A percentile compares a stretch with the other conserved stretches of the same genome.
These are phyloP conservation scores for Amaranthus tricolor DNA, from an alignment of 179 eudicot genomes.

Conservation along the genomic window DNA sequence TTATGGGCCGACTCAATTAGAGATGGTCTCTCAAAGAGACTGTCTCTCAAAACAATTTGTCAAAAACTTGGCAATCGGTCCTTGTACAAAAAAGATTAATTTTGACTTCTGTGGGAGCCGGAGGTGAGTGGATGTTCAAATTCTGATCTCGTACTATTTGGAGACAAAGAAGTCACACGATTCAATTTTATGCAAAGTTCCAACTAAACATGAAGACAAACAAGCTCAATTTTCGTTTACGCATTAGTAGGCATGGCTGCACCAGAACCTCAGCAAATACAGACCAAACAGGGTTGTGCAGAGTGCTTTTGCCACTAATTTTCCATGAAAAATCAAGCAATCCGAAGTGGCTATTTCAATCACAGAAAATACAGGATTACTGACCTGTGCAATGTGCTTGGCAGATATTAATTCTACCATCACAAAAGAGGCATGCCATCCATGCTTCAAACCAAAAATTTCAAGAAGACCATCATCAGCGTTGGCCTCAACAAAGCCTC, in stretches of 20 bases:
- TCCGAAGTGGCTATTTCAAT: neutral
- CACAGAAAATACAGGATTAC: constrained; percentile 20
- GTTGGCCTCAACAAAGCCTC: constrained; percentile 90
- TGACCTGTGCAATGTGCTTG: constrained; percentile 88
- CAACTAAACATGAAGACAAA: neutral
- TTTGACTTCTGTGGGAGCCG: too few species aligned
- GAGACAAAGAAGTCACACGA: too few species aligned
- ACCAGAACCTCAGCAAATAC: neutral
- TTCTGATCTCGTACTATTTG: too few species aligned
- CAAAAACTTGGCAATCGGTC: too few species aligned
- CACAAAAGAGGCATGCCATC: constrained; percentile 99
- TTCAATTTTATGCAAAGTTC: neutral
- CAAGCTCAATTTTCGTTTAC: neutral
- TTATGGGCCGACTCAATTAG: too few species aligned
- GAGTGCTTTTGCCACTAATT: neutral
- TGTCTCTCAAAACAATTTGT: too few species aligned
- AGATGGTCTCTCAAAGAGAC: too few species aligned
- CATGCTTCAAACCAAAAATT: constrained; percentile 91
- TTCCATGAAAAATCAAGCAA: neutral
- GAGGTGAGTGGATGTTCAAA: too few species aligned
- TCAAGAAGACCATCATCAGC: constrained; percentile 92
- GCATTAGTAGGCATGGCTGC: too few species aligned
- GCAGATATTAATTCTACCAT: constrained; percentile 94
- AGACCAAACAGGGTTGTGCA: neutral
- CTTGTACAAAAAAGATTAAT: too few species aligned